These are phyloP conservation scores for Paramecium octaurelia DNA, from an alignment of 73 alveolate genomes.

Conservation along the genomic window DNA sequence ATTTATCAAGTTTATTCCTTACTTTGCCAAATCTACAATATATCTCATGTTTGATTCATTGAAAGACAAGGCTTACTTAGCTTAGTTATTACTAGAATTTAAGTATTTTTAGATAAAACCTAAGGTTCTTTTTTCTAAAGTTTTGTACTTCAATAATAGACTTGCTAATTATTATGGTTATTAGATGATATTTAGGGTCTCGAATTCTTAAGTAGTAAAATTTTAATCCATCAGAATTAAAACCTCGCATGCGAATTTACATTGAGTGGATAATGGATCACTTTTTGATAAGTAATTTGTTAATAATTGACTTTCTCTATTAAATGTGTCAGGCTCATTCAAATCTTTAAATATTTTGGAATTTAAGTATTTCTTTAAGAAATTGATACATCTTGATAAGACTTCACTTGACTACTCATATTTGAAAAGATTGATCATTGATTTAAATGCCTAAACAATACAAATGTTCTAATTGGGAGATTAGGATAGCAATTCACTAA, in stretches of 20 bases:
- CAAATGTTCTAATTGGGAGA: constrained; percentile 29
- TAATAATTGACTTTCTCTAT: not conserved
- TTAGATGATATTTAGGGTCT: not conserved
- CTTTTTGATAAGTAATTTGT: not conserved
- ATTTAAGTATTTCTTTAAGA: constrained; percentile 13
- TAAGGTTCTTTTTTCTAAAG: not conserved
- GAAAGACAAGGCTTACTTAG: not conserved
- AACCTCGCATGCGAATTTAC: constrained; percentile 5
- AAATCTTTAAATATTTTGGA: constrained; percentile 37
- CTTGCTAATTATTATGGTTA: not conserved
- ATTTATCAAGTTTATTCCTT: not conserved
- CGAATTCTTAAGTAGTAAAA: constrained; percentile 39
- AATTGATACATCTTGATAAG: constrained; percentile 16
- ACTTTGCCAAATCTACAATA: not conserved
- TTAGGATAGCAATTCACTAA: not conserved
- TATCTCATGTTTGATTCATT: constrained; percentile 8
- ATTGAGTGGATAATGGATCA: not conserved
- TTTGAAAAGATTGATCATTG: constrained; percentile 24
- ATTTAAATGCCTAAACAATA: constrained; percentile 25
- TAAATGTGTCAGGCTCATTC: constrained; percentile 17
- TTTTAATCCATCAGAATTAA: constrained; percentile 5
- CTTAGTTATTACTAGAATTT: not conserved
- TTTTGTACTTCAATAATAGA: not conserved
- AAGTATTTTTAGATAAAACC: constrained; percentile 23
- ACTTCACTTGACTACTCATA: not conserved